Evolutionary conservation across 2,329 filamentous ascomycete genomes (phyloP).

Genomic region (Neofusicoccum laricinum): DNA sequence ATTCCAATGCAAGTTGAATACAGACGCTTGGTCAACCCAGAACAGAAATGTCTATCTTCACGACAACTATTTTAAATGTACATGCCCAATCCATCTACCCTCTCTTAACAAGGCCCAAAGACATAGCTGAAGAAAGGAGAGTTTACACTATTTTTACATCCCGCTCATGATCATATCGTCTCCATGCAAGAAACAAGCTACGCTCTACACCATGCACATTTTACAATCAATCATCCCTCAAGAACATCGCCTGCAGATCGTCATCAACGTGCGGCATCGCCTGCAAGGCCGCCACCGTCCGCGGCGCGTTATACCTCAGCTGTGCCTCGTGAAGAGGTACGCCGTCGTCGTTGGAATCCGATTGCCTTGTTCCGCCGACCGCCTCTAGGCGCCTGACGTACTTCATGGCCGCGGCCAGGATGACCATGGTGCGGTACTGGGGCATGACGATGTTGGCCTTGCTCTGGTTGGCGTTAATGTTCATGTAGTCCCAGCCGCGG

Average conservation of each 20-base stretch:
- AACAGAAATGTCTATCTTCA: too few relatives aligned
- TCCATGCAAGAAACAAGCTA: background rate
- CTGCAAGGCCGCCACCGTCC: conserved; percentile 41
- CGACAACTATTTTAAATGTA: too few relatives aligned
- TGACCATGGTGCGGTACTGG: conserved; percentile 43
- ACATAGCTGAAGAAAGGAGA: background rate
- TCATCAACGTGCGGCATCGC: conserved; percentile 40
- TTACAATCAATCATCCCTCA: conserved; percentile 17
- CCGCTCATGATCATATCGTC: background rate
- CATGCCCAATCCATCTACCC: too few relatives aligned
- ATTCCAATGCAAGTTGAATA: too few relatives aligned
- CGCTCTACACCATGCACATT: background rate
- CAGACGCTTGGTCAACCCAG: too few relatives aligned
- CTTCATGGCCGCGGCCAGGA: conserved; percentile 38
- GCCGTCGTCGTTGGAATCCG: conserved; percentile 22
- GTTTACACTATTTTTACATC: conserved; percentile 2
- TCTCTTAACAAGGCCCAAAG: too few relatives aligned
- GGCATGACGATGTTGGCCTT: conserved; percentile 32
- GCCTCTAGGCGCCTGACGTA: conserved; percentile 35
- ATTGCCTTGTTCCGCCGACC: conserved; percentile 22
- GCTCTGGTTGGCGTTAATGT: conserved; percentile 28
- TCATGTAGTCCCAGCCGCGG: conserved; percentile 28
- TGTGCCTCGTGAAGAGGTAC: conserved; percentile 23
- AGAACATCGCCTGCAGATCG: conserved; percentile 28
- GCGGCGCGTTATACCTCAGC: conserved; percentile 36